Conservation (phyloP, 2,329 filamentous ascomycete genomes). For the Onygena corvina region DNA sequence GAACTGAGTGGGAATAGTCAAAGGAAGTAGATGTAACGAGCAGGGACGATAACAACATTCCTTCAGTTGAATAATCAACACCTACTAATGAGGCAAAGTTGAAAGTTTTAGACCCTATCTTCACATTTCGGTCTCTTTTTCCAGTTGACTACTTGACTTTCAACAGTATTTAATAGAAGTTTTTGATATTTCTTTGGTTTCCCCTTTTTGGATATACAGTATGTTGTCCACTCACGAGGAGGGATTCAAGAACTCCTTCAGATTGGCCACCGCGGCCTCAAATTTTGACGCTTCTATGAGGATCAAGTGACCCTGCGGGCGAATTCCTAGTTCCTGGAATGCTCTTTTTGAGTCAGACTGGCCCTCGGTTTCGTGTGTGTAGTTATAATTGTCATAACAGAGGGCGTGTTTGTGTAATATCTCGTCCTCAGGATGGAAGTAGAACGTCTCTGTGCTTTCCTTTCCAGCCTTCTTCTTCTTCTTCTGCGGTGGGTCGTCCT, state of each 20-base stretch:
- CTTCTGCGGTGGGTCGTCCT: conserved; percentile 49
- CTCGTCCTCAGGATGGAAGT: conserved; percentile 95
- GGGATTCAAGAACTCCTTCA: conserved; percentile 59
- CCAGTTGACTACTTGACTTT: background rate
- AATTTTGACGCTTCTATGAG: conserved; percentile 73
- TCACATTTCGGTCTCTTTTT: background rate
- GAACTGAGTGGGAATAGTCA: conserved; percentile 36
- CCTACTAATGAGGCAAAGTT: too few species aligned
- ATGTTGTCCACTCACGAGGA: background rate
- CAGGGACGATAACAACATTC: too few species aligned
- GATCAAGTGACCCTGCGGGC: conserved; percentile 71
- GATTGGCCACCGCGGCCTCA: conserved; percentile 59
- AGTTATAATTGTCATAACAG: conserved; percentile 59
- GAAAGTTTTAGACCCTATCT: background rate
- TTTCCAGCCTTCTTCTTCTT: conserved; percentile 51
- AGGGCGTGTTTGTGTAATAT: conserved; percentile 64
- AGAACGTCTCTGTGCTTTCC: conserved; percentile 53
- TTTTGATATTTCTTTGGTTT: background rate
- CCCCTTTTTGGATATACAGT: background rate
- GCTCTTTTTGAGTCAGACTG: conserved; percentile 83
- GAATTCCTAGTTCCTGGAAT: conserved; percentile 86
- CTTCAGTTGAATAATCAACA: too few species aligned
- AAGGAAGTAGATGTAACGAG: too few species aligned
- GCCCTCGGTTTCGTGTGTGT: conserved; percentile 64
- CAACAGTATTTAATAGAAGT: background rate